Base-by-base conservation (phyloP, 1,284 basidiomycete genomes). In the Microbotryomycetes sp. region DNA sequence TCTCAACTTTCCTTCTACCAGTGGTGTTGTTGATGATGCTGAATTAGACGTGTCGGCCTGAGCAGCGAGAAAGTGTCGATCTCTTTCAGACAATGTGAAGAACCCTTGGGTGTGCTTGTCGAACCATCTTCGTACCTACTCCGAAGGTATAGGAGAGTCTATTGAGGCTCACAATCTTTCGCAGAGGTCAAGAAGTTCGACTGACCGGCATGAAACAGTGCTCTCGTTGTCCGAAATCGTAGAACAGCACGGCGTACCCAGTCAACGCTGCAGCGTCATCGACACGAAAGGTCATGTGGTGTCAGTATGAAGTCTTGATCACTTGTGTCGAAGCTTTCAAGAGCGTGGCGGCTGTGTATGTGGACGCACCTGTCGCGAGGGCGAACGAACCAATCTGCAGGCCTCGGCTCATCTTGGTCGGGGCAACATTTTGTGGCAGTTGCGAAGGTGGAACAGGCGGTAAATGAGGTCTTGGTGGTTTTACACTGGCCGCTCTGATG, bases 161-260 rank as follows among this genome's bases (percentile, higher is more conserved):
- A n/a, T n/a, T n/a, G n/a, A n/a, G n/a, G n/a, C n/a, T n/a, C n/a
- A n/a, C n/a, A n/a, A n/a, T n/a, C n/a, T n/a, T n/a, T n/a, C n/a
- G n/a, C n/a, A n/a, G n/a, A n/a, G n/a, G n/a, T n/a, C n/a, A n/a
- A n/a, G n/a, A n/a, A 29, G 23, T 4, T 5, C 16, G 9, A 48
- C 64, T 29, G 19, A 71, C 70, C 5, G 70, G 70, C 64, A 66
- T 63, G 60, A 71, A 71, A 63, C 67, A 67, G 49, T 71, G 70
- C 51, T 71, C 68, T 23, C 54, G 23, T 22, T 62, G 54, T 9
- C 67, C 66, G 56, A 70, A 71, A 51, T 71, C 70, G 49, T 71
- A 68, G 28, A 70, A 31, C 31, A 71, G 55, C 3, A 70, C 68
- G 1, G 66, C 64, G 51, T 71, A 71, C 15, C 56, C 47, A 2